These are phyloP conservation scores for Allodekkera sacchari DNA, from an alignment of 805 yeast species.

Conservation along the genomic window DNA sequence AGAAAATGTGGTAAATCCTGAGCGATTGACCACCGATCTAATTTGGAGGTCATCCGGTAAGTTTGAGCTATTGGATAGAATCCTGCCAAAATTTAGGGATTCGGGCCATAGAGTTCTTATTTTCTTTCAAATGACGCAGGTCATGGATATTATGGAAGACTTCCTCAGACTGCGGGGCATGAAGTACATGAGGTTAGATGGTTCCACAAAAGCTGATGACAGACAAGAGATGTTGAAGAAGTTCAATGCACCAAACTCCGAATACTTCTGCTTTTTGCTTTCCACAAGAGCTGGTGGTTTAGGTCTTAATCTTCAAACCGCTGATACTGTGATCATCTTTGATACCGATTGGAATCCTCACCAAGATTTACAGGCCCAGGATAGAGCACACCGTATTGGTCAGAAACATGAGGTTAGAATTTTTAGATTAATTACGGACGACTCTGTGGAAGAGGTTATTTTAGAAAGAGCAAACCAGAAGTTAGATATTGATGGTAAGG, in stretches of 20 bases:
- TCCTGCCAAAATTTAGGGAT: slow-evolving; percentile 66
- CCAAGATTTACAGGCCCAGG: slow-evolving; percentile 87
- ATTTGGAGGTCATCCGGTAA: slow-evolving; percentile 77
- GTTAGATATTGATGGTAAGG: slow-evolving; percentile 81
- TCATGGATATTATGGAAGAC: slow-evolving; percentile 87
- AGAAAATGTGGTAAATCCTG: slow-evolving; percentile 60
- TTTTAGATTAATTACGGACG: slow-evolving; percentile 69
- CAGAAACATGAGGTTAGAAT: slow-evolving; percentile 84
- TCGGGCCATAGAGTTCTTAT: slow-evolving; percentile 73
- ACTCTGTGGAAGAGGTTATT: slow-evolving; percentile 77
- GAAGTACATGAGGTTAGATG: slow-evolving; percentile 73
- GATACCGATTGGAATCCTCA: slow-evolving; percentile 92
- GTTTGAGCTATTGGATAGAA: slow-evolving; percentile 68
- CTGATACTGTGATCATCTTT: slow-evolving; percentile 79
- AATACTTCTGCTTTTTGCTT: slow-evolving; percentile 67
- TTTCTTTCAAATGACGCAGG: slow-evolving; percentile 85
- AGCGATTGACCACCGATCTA: slow-evolving; percentile 51
- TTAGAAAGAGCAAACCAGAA: slow-evolving; percentile 78
- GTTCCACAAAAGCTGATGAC: slow-evolving; percentile 78
- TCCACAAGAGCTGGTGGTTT: slow-evolving; percentile 89
- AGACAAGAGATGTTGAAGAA: slow-evolving; percentile 65
- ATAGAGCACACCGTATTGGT: slow-evolving; percentile 85
- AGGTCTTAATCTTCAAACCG: slow-evolving; percentile 79
- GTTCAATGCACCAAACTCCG: slow-evolving; percentile 70
- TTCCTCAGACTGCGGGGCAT: slow-evolving; percentile 56